Evolutionary conservation across 495 filamentous ascomycete genomes (phyloP), one percentile per base, ranked within the genome.

Genomic region (Aspergillus conjunctus): DNA sequence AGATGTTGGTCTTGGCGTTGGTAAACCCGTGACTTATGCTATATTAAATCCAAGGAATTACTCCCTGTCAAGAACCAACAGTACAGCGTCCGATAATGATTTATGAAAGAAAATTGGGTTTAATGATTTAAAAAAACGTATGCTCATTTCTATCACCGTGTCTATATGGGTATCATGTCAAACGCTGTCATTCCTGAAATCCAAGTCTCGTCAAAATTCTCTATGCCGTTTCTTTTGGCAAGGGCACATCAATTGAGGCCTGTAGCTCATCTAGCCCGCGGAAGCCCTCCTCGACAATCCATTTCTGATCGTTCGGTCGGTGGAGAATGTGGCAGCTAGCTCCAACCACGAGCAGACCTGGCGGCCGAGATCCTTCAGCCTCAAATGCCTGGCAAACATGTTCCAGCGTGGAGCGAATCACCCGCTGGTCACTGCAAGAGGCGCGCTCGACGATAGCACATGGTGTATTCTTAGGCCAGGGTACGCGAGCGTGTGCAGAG

Each of bases 371-470:
- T 0, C 94, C 94, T 63, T 93, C 91, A 60, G 90, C 88, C 72
- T 97, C 93, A 58, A 98, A 87, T 1, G 94, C 94, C 51, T 85
- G 79, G 39, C 81, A 88, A 7, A 97, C 89, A 67, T 88, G 81
- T 61, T 87, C 83, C 37, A 98, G 68, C 5, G 91, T 96, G 2
- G 91, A 91, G 52, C 94, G 81, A 39, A 98, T 91, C 33, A 98
- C 91, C 21, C 94, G 79, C 79, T 98, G 95, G 71, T 98, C 94
- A 0, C 91, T 87, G 71, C 94, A 98, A 44, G 88, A 93, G 0
- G 94, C 94, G n/a, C 94, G 81, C 72, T 98, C 94, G 43, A 98
- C 79, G 8, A 98, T 93, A 1, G 93, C 93, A 68, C 93, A 97
- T 0, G 93, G 92, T 4, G 90, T 92, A 18, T 79, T 69, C 45